phyloP scores from a whole-genome alignment of 2,329 filamentous ascomycete species.

The Emergomyces orientalis region DNA sequence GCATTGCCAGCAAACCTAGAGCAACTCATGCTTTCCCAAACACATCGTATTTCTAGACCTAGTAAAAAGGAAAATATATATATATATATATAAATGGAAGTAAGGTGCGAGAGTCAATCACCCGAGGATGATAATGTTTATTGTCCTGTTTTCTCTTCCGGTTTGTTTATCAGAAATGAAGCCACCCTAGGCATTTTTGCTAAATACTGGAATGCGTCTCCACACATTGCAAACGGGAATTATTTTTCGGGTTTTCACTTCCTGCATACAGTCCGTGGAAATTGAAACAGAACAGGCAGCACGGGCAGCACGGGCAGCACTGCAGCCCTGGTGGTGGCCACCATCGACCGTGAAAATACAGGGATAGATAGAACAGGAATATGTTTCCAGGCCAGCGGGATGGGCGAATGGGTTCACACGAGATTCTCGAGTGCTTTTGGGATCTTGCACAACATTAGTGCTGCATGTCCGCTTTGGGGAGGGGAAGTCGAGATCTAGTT shows the following conservation, averaged over 20 bases:
- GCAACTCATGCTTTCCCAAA: neutral
- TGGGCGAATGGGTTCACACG: neutral
- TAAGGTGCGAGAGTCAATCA: neutral
- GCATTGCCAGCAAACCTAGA: neutral
- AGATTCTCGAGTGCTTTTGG: neutral
- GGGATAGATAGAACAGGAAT: neutral
- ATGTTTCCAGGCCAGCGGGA: neutral
- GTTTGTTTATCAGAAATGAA: neutral
- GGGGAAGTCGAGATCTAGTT: neutral
- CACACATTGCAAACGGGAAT: neutral
- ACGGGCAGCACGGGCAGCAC: neutral
- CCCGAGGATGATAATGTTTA: neutral
- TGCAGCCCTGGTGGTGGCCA: neutral
- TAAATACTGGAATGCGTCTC: too few species aligned
- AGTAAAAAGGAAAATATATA: neutral
- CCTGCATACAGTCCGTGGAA: neutral
- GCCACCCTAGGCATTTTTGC: too few species aligned
- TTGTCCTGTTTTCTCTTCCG: neutral
- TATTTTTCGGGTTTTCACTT: neutral
- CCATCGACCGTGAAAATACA: neutral
- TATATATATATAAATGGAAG: neutral
- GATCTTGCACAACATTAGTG: slow-evolving; percentile 3
- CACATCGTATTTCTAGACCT: neutral
- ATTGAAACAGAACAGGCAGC: too few species aligned
- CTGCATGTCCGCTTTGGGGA: neutral